These are phyloP conservation scores for Aspergillus fumigatus DNA, from an alignment of 2,329 filamentous ascomycete species.

Conservation along the genomic window DNA sequence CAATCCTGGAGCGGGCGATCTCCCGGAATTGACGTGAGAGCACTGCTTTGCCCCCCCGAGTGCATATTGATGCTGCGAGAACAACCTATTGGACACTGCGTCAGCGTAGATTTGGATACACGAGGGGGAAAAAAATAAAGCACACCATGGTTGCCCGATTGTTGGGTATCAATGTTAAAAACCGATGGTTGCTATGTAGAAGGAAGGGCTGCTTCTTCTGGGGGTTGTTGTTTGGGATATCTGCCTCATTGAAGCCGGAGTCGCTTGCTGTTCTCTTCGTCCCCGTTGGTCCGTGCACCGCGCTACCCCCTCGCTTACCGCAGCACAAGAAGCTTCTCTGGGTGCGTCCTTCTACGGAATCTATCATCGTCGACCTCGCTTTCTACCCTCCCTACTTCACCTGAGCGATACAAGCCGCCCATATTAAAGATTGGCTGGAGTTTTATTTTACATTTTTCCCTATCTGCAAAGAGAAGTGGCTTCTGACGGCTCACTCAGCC, in stretches of 20 bases:
- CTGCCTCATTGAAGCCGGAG: conserved; percentile 19
- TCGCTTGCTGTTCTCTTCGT: conserved; percentile 39
- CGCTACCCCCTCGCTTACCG: conserved; percentile 37
- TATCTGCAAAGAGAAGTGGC: neutral
- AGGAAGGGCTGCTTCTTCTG: conserved; percentile 10
- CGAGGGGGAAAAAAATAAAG: neutral
- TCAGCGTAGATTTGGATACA: conserved; percentile 9
- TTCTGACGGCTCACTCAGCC: neutral
- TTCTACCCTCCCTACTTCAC: conserved; percentile 7
- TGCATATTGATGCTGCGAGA: conserved; percentile 97
- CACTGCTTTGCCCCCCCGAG: conserved; percentile 94
- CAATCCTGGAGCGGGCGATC: conserved; percentile 94
- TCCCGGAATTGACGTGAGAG: conserved; percentile 96
- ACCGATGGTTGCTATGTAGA: neutral
- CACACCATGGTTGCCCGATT: conserved; percentile 24
- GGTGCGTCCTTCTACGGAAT: conserved; percentile 6
- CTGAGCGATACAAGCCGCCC: neutral
- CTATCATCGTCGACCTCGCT: neutral
- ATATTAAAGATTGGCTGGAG: neutral
- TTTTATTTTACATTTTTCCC: neutral
- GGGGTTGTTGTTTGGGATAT: neutral
- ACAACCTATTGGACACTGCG: conserved; percentile 65
- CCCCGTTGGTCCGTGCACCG: conserved; percentile 30
- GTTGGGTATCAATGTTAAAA: neutral
- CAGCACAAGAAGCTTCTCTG: conserved; percentile 19